Evolutionary conservation across 768 basidiomycete genomes (phyloP).

Genomic region (Calocybe cyanea): DNA sequence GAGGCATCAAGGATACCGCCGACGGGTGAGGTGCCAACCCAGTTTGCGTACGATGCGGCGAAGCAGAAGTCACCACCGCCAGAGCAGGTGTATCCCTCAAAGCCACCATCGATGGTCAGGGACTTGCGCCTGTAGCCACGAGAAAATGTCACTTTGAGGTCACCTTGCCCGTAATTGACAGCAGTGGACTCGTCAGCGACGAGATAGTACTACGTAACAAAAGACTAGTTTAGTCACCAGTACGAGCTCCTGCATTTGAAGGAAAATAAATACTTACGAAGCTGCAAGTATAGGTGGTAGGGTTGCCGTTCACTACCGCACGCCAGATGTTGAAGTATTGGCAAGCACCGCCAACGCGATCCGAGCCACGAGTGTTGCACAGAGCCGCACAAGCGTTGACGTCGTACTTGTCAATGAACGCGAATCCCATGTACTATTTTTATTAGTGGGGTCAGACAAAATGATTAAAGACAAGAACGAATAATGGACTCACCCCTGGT

Average conservation of each 20-base stretch:
- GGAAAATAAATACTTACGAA: constrained; percentile 29
- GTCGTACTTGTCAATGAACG: constrained; percentile 45
- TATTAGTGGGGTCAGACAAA: constrained; percentile 4
- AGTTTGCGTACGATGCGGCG: constrained; percentile 29
- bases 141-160: constrained; percentile 41
- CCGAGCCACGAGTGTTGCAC: constrained; percentile 40
- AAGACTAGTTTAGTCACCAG: neutral
- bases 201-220: constrained; percentile 35
- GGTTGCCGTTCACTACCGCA: constrained; percentile 40
- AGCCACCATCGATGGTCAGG: constrained; percentile 37
- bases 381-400: constrained; percentile 39
- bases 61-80: constrained; percentile 33
- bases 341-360: constrained; percentile 40
- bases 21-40: constrained; percentile 33
- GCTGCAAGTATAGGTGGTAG: constrained; percentile 47
- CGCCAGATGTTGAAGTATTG: constrained; percentile 55
- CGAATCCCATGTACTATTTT: constrained; percentile 48
- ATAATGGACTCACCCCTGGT: constrained; percentile 14
- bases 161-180: constrained; percentile 42
- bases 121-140: constrained; percentile 42
- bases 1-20: constrained; percentile 39
- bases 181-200: constrained; percentile 40
- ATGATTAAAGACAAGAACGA: too few relatives aligned
- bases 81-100: constrained; percentile 37
- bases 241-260: too few relatives aligned